Evolutionary conservation across 768 basidiomycete species (phyloP), one percentile per base, ranked within the genome.

Genomic region (Suillus cothurnatus): DNA sequence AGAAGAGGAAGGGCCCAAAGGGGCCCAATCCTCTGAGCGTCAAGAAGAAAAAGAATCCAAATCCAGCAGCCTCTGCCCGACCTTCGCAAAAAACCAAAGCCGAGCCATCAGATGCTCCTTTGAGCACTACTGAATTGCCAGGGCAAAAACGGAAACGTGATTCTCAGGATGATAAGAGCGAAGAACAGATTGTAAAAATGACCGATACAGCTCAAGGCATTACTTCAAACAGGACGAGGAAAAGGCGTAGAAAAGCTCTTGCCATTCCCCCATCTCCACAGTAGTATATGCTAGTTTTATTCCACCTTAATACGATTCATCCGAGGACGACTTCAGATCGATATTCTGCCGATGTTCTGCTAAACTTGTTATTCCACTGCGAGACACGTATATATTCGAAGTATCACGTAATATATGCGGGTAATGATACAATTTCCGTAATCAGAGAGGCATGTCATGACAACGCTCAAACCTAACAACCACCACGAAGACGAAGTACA

Each of bases 11-110:
- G 71, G 89, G 87, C 0, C 90, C 91, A 0, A 96, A 94, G 73
- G 93, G 86, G 0, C 95, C 96, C 1, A 99, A 98, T 79, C 94
- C 97, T 9, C 84, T 98, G 4, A 95, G 94, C 66, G 80, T 96
- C 53, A 95, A 94, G 83, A 97, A 94, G 84, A 97, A 95, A 82
- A 96, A 93, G 77, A 87, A 86, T 71, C 57, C 69, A 50, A 50
- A 50, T 70, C 36, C 65, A 19, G 45, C 64, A 59, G 39, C 26
- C 32, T 43, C 55, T 47, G 52, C 49, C 32, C 8, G 57, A 17
- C 57, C 57, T 28, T 21, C 23, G 11, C 38, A 39, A 38, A 38
- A 58, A 19, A 21, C 5, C 19, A 58, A 58, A 26, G 38, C 23
- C 17, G 26, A 58, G 17, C 4, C 3, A 28, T 39, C 38, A 39